phyloP scores from a whole-genome alignment of 257 asterid genomes.

The Datura wrightii region DNA sequence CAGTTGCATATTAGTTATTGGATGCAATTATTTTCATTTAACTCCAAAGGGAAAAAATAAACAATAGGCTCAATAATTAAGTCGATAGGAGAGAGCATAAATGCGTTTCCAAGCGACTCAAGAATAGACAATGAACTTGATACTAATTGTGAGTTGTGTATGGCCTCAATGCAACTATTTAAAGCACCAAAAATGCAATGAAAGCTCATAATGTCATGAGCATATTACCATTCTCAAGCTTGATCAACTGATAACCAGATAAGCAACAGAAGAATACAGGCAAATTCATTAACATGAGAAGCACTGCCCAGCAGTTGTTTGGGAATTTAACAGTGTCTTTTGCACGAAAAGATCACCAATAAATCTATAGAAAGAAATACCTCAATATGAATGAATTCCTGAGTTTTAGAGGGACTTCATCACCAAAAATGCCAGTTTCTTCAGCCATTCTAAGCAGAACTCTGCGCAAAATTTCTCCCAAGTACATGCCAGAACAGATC shows the following conservation, averaged over 20 bases:
- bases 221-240: slow-evolving; percentile 5
- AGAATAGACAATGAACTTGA: slow-evolving; percentile 1
- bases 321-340: not conserved
- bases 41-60: not conserved
- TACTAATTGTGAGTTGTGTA: not conserved
- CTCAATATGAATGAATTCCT: slow-evolving; percentile 59
- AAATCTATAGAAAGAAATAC: slow-evolving; percentile 42
- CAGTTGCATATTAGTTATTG: slow-evolving; percentile 12
- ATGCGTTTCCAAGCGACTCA: not conserved
- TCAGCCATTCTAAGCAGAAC: slow-evolving; percentile 72
- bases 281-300: not conserved
- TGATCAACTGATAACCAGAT: slow-evolving; percentile 14
- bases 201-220: slow-evolving; percentile 1
- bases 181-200: not conserved
- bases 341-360: not conserved
- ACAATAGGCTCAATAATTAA: not conserved
- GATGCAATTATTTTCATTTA: not conserved
- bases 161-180: not conserved
- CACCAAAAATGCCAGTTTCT: slow-evolving; percentile 80
- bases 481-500: slow-evolving; percentile 84
- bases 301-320: not conserved
- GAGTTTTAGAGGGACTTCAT: slow-evolving; percentile 76
- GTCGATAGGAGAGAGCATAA: slow-evolving; percentile 5
- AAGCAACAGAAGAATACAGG: not conserved
- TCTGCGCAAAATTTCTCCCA: slow-evolving; percentile 85